These are phyloP conservation scores for Hypoxylon lenormandii DNA, from an alignment of 495 filamentous ascomycete species.

Conservation along the genomic window DNA sequence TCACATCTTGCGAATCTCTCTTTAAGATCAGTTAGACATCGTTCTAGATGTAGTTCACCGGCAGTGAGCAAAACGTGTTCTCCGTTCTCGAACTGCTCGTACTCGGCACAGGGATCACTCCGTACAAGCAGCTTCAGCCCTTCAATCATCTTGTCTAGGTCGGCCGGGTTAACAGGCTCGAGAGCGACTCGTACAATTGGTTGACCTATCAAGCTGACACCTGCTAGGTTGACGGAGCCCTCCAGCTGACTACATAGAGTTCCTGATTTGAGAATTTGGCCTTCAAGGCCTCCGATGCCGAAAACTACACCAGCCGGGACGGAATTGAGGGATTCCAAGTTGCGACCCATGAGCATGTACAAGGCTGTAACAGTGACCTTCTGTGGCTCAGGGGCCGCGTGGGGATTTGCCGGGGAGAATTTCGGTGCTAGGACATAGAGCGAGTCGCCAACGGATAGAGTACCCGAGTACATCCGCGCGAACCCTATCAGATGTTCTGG, in stretches of 20 bases:
- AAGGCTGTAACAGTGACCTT: conserved; percentile 87
- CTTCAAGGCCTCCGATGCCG: conserved; percentile 92
- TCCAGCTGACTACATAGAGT: conserved; percentile 90
- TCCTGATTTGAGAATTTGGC: conserved; percentile 90
- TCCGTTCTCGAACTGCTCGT: conserved; percentile 90
- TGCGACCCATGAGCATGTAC: conserved; percentile 95
- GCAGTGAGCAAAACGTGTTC: conserved; percentile 96
- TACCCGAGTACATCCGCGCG: conserved; percentile 91
- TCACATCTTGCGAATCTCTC: conserved; percentile 95
- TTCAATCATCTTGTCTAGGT: conserved; percentile 91
- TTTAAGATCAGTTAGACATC: conserved; percentile 91
- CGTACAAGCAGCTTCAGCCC: conserved; percentile 90
- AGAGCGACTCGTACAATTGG: conserved; percentile 96
- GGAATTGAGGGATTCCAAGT: conserved; percentile 81
- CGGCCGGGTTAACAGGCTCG: conserved; percentile 86
- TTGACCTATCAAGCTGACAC: conserved; percentile 77
- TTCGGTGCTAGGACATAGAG: conserved; percentile 93
- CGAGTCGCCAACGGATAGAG: conserved; percentile 85
- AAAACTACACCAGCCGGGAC: conserved; percentile 96
- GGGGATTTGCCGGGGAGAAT: conserved; percentile 83
- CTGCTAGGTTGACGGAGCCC: conserved; percentile 92
- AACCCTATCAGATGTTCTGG: conserved; percentile 94
- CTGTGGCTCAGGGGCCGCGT: conserved; percentile 78
- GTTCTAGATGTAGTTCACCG: conserved; percentile 92
- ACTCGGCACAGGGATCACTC: conserved; percentile 94